Evolutionary conservation across 129 eudicot species (phyloP).

Genomic region (Centaurea solstitialis): DNA sequence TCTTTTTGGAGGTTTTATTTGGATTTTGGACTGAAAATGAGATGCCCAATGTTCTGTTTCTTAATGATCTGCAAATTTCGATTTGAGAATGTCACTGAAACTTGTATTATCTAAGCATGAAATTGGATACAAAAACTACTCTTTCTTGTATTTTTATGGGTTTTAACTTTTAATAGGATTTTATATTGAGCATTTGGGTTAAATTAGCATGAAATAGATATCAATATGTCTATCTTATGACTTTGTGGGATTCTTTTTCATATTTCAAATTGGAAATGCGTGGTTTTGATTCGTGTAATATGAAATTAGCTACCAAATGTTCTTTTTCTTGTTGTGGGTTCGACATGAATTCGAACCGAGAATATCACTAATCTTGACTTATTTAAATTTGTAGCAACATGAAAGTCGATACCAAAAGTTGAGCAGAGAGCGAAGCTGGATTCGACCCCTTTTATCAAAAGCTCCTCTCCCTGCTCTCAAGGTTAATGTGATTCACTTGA

Average conservation of each 20-base stretch:
- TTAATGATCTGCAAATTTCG: neutral
- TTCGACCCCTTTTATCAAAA: constrained; percentile 48
- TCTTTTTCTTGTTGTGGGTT: neutral
- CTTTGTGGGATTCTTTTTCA: neutral
- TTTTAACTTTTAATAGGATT: neutral
- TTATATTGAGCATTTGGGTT: neutral
- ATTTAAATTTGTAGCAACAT: constrained; percentile 57
- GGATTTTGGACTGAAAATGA: neutral
- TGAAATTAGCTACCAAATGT: neutral
- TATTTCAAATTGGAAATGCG: neutral
- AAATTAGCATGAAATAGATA: neutral
- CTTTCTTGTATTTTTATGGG: neutral
- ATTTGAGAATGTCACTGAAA: neutral
- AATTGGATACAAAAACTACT: neutral
- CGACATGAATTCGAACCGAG: constrained; percentile 1
- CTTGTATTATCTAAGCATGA: neutral
- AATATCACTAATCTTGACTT: constrained; percentile 33
- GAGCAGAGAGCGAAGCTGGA: constrained; percentile 62
- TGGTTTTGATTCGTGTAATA: neutral
- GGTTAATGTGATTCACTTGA: constrained; percentile 59
- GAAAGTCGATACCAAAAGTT: constrained; percentile 70
- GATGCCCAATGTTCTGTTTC: neutral
- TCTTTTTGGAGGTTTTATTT: neutral
- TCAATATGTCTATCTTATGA: neutral
- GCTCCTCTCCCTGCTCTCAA: constrained; percentile 58